Evolutionary conservation across 2,329 filamentous ascomycete species (phyloP).

Genomic region (Cercospora janseana): DNA sequence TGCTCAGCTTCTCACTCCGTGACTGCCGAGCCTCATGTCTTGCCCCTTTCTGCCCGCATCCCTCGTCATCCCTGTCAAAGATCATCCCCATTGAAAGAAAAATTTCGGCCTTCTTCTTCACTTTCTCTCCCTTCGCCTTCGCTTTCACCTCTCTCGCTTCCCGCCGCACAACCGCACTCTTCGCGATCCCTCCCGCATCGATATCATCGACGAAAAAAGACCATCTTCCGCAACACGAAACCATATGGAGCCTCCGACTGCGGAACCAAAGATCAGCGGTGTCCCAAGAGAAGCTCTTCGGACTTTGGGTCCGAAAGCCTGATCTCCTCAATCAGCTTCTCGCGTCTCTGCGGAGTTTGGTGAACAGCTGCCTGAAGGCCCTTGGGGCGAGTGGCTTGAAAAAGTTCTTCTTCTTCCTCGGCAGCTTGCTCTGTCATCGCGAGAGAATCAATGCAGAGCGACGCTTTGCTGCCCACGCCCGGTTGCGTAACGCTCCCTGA

Average conservation of each 20-base stretch:
- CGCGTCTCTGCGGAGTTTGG: not conserved
- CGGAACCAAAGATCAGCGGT: not conserved
- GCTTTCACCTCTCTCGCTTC: not conserved
- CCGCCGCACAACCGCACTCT: not conserved
- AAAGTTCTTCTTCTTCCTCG: not conserved
- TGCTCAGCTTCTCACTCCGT: too few relatives aligned
- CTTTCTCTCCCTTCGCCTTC: not conserved
- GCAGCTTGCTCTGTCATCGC: not conserved
- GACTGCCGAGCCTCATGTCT: too few relatives aligned
- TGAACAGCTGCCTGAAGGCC: not conserved
- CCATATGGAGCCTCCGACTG: not conserved
- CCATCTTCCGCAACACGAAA: not conserved
- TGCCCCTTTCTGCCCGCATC: too few relatives aligned
- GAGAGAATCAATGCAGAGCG: not conserved
- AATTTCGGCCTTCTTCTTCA: not conserved
- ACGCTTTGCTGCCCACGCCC: not conserved
- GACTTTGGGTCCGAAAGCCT: not conserved
- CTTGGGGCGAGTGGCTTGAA: too few relatives aligned
- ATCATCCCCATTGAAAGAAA: not conserved
- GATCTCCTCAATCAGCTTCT: not conserved
- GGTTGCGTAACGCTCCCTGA: not conserved
- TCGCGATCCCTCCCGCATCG: not conserved
- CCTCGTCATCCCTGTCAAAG: not conserved
- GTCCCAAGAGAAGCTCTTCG: not conserved
- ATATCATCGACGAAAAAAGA: not conserved